Conservation (phyloP, 352 stramenopile genomes). For the Phytophthora sp. region DNA sequence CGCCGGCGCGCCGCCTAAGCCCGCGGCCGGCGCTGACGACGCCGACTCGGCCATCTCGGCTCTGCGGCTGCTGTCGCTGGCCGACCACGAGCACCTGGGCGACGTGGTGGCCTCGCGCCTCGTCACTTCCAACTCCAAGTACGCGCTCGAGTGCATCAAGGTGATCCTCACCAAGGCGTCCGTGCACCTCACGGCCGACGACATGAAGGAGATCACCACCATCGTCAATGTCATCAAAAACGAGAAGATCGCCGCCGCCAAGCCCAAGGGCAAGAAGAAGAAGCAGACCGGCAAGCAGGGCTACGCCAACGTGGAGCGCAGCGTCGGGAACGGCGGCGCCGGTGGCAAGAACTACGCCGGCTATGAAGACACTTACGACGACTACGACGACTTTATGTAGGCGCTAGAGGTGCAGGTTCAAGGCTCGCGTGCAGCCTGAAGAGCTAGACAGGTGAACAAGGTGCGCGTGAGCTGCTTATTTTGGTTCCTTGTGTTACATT, state of each 20-base stretch:
- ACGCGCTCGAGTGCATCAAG: conserved; percentile 83
- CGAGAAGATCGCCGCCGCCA: conserved; percentile 83
- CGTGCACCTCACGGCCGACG: conserved; percentile 78
- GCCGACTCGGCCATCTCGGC: conserved; percentile 52
- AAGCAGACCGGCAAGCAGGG: conserved; percentile 79
- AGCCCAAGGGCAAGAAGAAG: conserved; percentile 89
- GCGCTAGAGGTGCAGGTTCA: conserved; percentile 22
- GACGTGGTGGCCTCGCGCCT: conserved; percentile 66
- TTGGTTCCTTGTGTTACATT: background rate
- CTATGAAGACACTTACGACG: conserved; percentile 76
- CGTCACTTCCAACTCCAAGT: conserved; percentile 69
- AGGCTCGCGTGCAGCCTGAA: conserved; percentile 10
- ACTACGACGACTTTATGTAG: conserved; percentile 91
- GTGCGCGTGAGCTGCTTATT: conserved; percentile 14
- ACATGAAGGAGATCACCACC: conserved; percentile 89
- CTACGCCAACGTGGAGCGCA: conserved; percentile 82
- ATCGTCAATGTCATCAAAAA: conserved; percentile 91
- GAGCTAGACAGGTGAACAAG: conserved; percentile 15
- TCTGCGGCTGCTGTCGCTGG: conserved; percentile 74
- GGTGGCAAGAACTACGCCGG: conserved; percentile 43
- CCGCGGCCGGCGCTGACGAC: conserved; percentile 34
- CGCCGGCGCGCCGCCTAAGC: conserved; percentile 43
- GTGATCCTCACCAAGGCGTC: conserved; percentile 82
- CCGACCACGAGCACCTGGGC: conserved; percentile 77
- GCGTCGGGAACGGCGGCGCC: conserved; percentile 42